Base-by-base conservation (phyloP, 1,284 basidiomycete species). In the Trichosporon inkin region DNA sequence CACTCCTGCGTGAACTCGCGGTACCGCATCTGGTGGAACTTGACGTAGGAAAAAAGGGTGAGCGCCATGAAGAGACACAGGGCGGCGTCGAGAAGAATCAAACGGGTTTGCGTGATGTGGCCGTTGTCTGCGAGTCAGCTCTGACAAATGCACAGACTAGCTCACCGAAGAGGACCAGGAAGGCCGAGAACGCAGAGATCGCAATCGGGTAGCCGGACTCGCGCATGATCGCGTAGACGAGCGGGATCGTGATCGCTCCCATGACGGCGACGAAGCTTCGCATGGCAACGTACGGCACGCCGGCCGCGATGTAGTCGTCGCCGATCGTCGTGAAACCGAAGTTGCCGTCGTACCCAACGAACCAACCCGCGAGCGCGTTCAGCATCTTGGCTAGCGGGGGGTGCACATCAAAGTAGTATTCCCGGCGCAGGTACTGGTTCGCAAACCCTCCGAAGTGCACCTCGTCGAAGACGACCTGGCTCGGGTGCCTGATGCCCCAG, bases 351-450 rank as follows among this genome's bases (percentile, higher is more conserved):
- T 95, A 99, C 10, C 96, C 96, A 44, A 95, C 90, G 62, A 96
- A 88, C 90, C 92, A 98, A 63, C 92, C 96, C 24, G 90, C 89
- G 38, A 95, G 83, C 51, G 88, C 96, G 70, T 94, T 89, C 34
- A 97, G 82, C 66, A 97, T 83, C 76, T 97, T 97, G 49, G 94
- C 92, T 56, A 97, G 86, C 14, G 95, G 95, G 39, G 95, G 95
- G 72, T 99, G 96, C 4, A 99, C 96, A 77, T 99, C 96, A 81
- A 99, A 99, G 80, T 98, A 98, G 81, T 96, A 99, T 79, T 96
- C 85, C 65, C 92, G 83, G 57, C 82, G 82, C 70, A 97, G 86
- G 78, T 97, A 97, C 77, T 92, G 90, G 6, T 89, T 85, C 17
- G 93, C 92, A 77, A 98, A 94, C 80, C 74, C 68, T 16, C 92